Base-by-base conservation (phyloP, 768 basidiomycete species). In the Amanita jacksonii region DNA sequence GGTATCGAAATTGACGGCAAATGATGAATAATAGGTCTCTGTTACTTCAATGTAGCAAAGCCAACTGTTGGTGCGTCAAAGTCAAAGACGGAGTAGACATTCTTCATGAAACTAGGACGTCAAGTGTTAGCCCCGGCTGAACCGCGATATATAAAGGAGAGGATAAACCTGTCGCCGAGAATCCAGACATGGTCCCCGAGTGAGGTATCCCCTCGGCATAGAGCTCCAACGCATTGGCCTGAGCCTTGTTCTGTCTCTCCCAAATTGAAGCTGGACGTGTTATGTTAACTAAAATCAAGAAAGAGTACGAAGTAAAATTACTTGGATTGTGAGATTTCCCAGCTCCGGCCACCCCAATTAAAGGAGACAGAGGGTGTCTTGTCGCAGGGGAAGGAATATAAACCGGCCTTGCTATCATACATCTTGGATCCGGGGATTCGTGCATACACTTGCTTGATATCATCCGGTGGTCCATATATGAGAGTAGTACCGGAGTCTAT, bases 31-130 rank as follows among this genome's bases (percentile, higher is more conserved):
- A n/a, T n/a, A n/a, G n/a, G n/a, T n/a, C n/a, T n/a, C n/a, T 28
- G 6, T 12, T 28, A 28, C 12, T 6, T 28, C 27, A 28, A 12
- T 12, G 12, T 28, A 10, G 65, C 66, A 22, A 66, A 66, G 27
- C 64, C 64, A 45, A 68, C 47, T 10, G 58, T 57, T 32, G 47
- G 48, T 27, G 58, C 56, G 22, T 27, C 37, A 23, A 65, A 16
- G 47, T 68, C 64, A 38, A 70, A 70, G 18, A 55, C 54, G 3
- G 65, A 52, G 49, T 70, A 72, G 9, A 68, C 65, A 41, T 63
- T 65, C 49, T 54, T 57, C 54, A 72, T 47, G 54, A 72, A 70
- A n/a, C 39, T 41, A 20, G 13, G 13, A 38, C 1, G 24, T 12
- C 12, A 8, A 10, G 12, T 22, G 22, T 25, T n/a, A n/a, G n/a